Base-by-base conservation (phyloP, 495 filamentous ascomycete species). In the Aspergillus sclerotioniger region DNA sequence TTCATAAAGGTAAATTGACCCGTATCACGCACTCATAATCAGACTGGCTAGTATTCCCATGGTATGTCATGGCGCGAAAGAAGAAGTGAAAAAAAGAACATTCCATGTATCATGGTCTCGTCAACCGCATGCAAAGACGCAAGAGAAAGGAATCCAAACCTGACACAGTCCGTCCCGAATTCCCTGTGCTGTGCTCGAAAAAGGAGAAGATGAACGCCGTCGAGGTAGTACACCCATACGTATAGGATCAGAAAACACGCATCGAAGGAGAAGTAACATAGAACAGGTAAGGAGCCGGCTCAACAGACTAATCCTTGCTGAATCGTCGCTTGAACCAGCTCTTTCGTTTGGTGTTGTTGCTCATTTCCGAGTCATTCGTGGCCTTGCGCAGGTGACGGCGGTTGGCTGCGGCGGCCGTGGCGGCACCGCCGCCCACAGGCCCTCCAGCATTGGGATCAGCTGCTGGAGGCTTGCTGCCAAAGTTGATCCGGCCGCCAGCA, bases 311-410 rank as follows among this genome's bases (percentile, higher is more conserved):
- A 51, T 69, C 66, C 71, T 86, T 92, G 80, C 86, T 93, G 69
- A 96, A 94, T 16, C 87, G 80, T 52, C 83, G 84, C 67, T 89
- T 85, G 56, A 97, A 86, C 92, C 92, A 96, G 66, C 90, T 90
- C 79, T 90, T 92, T 56, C 87, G 80, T 78, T 96, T 96, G 58
- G 92, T 85, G 28, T 60, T 76, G 46, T 51, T 49, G 25, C 61
- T 63, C 47, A 51, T 52, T 54, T 50, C 44, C 29, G 60, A 56
- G 8, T 49, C 44, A 41, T 60, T 62, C 15, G 57, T 57, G 13
- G 51, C 31, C 62, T 69, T 72, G 64, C 62, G 64, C 44, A 64
- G 57, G 53, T 55, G 68, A 61, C 47, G 75, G 62, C 29, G 77
- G 68, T 53, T 67, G 51, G 37, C 51, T 17, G 51, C 53, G 28